phyloP scores from a whole-genome alignment of 2,329 filamentous ascomycete genomes.

The Colletotrichum viniferum region DNA sequence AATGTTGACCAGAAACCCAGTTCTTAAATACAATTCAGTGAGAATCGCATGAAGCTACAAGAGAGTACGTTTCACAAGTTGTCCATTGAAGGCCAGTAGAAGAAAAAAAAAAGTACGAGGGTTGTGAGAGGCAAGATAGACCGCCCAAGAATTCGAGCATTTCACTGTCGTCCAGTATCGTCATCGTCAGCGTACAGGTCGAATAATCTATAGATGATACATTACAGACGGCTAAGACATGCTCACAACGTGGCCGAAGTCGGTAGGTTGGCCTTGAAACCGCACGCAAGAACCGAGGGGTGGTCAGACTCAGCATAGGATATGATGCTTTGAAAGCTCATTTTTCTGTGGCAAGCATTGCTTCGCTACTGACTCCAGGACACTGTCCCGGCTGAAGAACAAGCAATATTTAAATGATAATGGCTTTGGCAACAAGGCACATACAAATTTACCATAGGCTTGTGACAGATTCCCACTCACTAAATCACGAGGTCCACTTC shows the following conservation, averaged over 20 bases:
- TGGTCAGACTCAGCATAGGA: accelerated
- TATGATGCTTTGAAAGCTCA: neutral
- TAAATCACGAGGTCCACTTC: neutral
- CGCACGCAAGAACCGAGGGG: accelerated
- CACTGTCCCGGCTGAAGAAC: neutral
- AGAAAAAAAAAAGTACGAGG: too few relatives aligned
- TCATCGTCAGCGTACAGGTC: neutral
- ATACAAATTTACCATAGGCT: neutral
- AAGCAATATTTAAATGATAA: neutral
- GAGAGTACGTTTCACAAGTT: too few relatives aligned
- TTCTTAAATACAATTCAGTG: too few relatives aligned
- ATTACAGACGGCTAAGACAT: neutral
- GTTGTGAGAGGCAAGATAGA: neutral
- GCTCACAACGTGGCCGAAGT: neutral
- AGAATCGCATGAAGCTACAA: too few relatives aligned
- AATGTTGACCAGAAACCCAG: too few relatives aligned
- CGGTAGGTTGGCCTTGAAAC: neutral
- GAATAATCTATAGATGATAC: neutral
- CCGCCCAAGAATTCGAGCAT: neutral
- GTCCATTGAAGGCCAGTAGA: too few relatives aligned
- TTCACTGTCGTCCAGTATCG: neutral
- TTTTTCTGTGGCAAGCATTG: neutral
- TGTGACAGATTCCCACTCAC: neutral
- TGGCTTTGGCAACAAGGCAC: neutral
- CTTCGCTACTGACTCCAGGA: neutral